Base-by-base conservation (phyloP, 345 rosid genomes). In the Eucalyptus pumila region DNA sequence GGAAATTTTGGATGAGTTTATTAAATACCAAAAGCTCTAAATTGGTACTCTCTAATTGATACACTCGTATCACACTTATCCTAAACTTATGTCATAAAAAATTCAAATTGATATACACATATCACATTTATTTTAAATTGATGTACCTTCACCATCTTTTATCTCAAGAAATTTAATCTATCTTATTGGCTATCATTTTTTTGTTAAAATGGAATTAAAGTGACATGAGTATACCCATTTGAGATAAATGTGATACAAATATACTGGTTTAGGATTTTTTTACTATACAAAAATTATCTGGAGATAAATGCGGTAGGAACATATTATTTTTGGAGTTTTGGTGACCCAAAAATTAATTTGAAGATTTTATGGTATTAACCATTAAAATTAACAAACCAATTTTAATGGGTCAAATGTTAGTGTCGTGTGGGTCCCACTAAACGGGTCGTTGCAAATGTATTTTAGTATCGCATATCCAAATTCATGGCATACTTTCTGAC, bases 181-280 rank as follows among this genome's bases (percentile, higher is more conserved):
- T 17, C 5, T 19, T 52, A 19, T 52, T 19, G 24, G 10, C 58
- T 52, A 52, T 52, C 5, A 52, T 21, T 50, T 50, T 50, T 8
- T 50, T 50, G 52, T 50, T 1, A 50, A 50, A 50, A 15, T 50
- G 52, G 19, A 50, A 52, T 52, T 52, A 24, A 56, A 56, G 32
- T 11, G 3, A 17, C 23, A 34, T 5, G 2, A 17, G 4, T 37
- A 19, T 34, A 17, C 7, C 6, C 11, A 3, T 69, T 34, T 34
- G 3, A 9, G 80, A 37, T 9, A 17, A 69, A 34, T 9, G 4
- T 17, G 44, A 17, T 2, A 67, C 40, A 4, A 7, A 6, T 16
- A 7, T 34, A 17, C 0, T 3, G 0, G 1, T 69, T 69, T 19
- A 17, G 0, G 12, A 19, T 19, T 2, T 69, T 69, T 69, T 2